phyloP scores from a whole-genome alignment of 257 asterid genomes.

The Apocynum venetum region DNA sequence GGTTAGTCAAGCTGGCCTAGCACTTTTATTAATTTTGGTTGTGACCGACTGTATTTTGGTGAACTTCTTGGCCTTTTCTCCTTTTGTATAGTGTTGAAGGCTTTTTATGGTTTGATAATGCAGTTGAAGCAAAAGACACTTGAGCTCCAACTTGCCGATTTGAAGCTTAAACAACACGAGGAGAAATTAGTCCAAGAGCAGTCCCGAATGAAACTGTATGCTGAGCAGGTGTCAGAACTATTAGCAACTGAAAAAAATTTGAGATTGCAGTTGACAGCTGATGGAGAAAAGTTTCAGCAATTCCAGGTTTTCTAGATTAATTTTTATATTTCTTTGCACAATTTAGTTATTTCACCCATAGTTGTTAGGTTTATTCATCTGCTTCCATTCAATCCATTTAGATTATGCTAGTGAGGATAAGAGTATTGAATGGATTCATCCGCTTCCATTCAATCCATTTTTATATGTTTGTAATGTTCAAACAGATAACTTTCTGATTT shows the following conservation, averaged over 20 bases:
- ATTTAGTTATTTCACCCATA: background rate
- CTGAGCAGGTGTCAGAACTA: slow-evolving; percentile 85
- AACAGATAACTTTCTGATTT: background rate
- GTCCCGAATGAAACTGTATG: slow-evolving; percentile 81
- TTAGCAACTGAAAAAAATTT: slow-evolving; percentile 89
- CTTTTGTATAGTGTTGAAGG: background rate
- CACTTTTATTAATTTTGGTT: background rate
- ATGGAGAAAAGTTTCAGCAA: slow-evolving; percentile 96
- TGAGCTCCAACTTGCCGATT: slow-evolving; percentile 88
- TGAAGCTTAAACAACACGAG: slow-evolving; percentile 83
- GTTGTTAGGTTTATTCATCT: background rate
- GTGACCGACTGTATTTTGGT: background rate
- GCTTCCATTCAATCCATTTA: background rate
- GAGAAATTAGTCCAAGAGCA: slow-evolving; percentile 82
- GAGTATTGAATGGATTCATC: background rate
- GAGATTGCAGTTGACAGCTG: slow-evolving; percentile 88
- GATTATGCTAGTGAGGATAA: background rate
- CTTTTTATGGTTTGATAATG: slow-evolving; percentile 24
- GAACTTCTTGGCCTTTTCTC: background rate
- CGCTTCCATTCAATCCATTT: no score
- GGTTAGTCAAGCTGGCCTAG: slow-evolving; percentile 35
- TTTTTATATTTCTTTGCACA: background rate
- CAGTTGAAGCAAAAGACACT: slow-evolving; percentile 91
- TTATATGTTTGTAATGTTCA: background rate
- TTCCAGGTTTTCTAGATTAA: slow-evolving; percentile 60